Evolutionary conservation across 805 yeast species (phyloP), one percentile per base, ranked within the genome.

Genomic region (Pichia occidentalis): DNA sequence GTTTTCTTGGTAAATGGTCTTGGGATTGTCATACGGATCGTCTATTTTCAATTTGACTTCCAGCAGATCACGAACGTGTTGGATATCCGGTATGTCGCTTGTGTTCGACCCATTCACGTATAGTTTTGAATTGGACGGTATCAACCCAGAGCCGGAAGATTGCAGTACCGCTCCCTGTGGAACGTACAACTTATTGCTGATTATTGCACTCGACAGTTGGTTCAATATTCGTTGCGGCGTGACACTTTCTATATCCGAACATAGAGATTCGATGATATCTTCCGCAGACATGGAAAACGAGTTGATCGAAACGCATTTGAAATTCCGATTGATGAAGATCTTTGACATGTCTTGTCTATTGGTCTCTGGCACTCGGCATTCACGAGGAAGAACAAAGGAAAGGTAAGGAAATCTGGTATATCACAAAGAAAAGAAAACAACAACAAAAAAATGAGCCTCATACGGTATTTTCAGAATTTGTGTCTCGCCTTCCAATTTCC

Each of bases 251-350:
- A 46, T 55, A 31, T 49, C 51, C 22, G 46, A 49, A 36, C 62
- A 58, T 7, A 57, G 29, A 3, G 37, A 36, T 16, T 53, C 55
- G 23, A 59, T 47, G 4, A 42, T 68, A 65, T 43, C 63, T 67
- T 44, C 71, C 65, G 43, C 71, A 77, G 28, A 63, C 68, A 46
- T 70, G 72, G 7, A 72, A 65, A 43, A 66, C 57, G 37, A 32
- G 8, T 29, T 19, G 3, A 46, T 22, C 16, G 23, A 23, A 2
- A 42, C 18, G 12, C 40, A 36, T 14, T 42, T 38, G 44, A 51
- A 59, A 20, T 39, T 48, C 21, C 51, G 50, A 26, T 53, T 48
- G 9, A 59, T 34, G 27, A 59, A 51, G 4, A 57, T 45, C 29
- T 51, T 49, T 1, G 62, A 59, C 62, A 59, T 58, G 3, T 18